Evolutionary conservation across 2,329 filamentous ascomycete genomes (phyloP).

Genomic region (Apiospora pterosperma): DNA sequence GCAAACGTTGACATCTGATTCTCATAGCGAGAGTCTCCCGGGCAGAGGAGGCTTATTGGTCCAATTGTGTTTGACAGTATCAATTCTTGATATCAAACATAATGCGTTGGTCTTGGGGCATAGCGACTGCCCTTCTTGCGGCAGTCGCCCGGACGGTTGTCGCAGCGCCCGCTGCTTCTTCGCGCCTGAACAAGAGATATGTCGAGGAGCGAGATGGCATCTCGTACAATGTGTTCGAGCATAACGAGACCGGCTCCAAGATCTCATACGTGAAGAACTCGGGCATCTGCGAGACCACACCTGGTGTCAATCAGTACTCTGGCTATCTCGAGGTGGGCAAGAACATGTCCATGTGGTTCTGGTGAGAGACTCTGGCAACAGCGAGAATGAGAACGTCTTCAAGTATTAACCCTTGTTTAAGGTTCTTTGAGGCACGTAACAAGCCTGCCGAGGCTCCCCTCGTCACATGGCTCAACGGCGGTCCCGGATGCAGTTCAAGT

Average conservation of each 20-base stretch:
- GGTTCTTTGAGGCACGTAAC: conserved; percentile 33
- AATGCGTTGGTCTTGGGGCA: not conserved
- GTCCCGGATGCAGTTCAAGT: conserved; percentile 34
- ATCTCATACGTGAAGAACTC: conserved; percentile 49
- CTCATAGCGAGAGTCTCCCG: not conserved
- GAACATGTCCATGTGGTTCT: conserved; percentile 42
- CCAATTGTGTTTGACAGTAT: not conserved
- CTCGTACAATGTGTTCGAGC: conserved; percentile 42
- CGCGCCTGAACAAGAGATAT: conserved; percentile 13
- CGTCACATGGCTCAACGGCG: conserved; percentile 36
- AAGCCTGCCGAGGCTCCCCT: conserved; percentile 28
- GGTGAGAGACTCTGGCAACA: conserved; percentile 24
- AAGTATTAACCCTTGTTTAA: not conserved
- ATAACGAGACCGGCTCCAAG: conserved; percentile 40
- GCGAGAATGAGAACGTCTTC: not conserved
- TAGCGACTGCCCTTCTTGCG: not conserved
- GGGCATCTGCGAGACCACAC: conserved; percentile 47
- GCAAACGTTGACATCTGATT: not conserved
- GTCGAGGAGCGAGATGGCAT: conserved; percentile 14
- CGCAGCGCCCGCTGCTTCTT: not conserved
- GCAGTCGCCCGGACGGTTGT: not conserved
- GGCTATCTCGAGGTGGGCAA: conserved; percentile 46
- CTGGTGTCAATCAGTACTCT: conserved; percentile 46
- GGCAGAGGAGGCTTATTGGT: not conserved
- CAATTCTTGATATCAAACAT: not conserved